A percentile compares a stretch with the other conserved stretches of the same genome.
These are phyloP conservation scores for Mallotus nudiflorus DNA, from an alignment of 345 rosid genomes.

Conservation along the genomic window DNA sequence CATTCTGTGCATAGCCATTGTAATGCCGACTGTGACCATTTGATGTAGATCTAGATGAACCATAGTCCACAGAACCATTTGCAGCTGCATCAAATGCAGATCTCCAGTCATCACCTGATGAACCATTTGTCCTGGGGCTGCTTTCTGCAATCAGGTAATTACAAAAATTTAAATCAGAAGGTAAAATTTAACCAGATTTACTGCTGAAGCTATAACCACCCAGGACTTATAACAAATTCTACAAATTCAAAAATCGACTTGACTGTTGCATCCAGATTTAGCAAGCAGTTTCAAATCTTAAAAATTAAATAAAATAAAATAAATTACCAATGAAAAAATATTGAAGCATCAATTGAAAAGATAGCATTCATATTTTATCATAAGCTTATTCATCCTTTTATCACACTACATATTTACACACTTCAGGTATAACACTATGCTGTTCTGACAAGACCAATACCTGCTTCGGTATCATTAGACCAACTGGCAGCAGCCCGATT, in stretches of 20 bases:
- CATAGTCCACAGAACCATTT: constrained; percentile 46
- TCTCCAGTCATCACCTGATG: constrained; percentile 91
- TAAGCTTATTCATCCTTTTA: too few species aligned
- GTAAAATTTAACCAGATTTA: background rate
- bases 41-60: constrained; percentile 39
- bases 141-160: constrained; percentile 49
- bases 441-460: constrained; percentile 20
- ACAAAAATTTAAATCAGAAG: background rate
- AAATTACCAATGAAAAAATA: too few species aligned
- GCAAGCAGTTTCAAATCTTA: background rate
- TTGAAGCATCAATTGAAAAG: background rate
- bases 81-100: constrained; percentile 89
- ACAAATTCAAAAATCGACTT: background rate
- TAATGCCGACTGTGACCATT: constrained; percentile 54
- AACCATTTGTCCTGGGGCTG: constrained; percentile 69
- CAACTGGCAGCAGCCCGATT: constrained; percentile 82
- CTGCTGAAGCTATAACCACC: background rate
- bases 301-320: background rate
- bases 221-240: too few species aligned
- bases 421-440: background rate
- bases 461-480: constrained; percentile 55
- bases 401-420: too few species aligned
- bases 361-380: background rate
- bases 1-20: constrained; percentile 53
- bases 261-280: background rate